Evolutionary conservation across 371 early-diverging fungal genomes (phyloP), one percentile per base, ranked within the genome.

Genomic region (Mucor indicus): DNA sequence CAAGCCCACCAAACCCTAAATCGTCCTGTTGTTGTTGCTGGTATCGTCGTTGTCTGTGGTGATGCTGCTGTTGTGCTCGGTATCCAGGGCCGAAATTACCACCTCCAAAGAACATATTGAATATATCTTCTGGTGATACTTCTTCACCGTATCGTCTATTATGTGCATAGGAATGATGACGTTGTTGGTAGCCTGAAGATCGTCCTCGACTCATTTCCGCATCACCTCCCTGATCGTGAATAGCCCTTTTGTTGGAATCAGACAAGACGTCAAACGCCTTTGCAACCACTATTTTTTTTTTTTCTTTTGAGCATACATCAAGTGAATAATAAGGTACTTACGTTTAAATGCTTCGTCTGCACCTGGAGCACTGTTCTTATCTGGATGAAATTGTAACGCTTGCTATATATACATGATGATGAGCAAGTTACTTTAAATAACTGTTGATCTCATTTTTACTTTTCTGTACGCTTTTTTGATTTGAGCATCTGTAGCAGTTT

Each of bases 381-480:
- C 98, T 0, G 99, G 99, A 68, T 99, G 99, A 65, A 92, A 98
- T 64, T 87, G 88, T 44, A 94, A 74, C 13, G 98, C 98, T 39
- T 96, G 69, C 90, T 91, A 72, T n/a, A 16, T 29, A 19, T 17
- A 27, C 9, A 27, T 10, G 44, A 21, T 12, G n/a, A n/a, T n/a
- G n/a, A n/a, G n/a, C n/a, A n/a, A n/a, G n/a, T n/a, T n/a, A n/a
- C n/a, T n/a, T n/a, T n/a, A n/a, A n/a, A n/a, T n/a, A n/a, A n/a
- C n/a, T n/a, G n/a, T n/a, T n/a, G n/a, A n/a, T n/a, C n/a, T n/a
- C n/a, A n/a, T n/a, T n/a, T n/a, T n/a, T 72, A 92, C 91, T 83
- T 93, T 96, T 60, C 95, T 80, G 69, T 96, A 99, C 15, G 99
- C 92, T 67, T 92, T 94, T 67, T 96, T 97, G 51, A 99, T 91